A percentile compares a stretch with the other conserved stretches of the same genome.
phyloP scores from a whole-genome alignment of 23 red algal species.

The Gracilaria vermiculophylla region DNA sequence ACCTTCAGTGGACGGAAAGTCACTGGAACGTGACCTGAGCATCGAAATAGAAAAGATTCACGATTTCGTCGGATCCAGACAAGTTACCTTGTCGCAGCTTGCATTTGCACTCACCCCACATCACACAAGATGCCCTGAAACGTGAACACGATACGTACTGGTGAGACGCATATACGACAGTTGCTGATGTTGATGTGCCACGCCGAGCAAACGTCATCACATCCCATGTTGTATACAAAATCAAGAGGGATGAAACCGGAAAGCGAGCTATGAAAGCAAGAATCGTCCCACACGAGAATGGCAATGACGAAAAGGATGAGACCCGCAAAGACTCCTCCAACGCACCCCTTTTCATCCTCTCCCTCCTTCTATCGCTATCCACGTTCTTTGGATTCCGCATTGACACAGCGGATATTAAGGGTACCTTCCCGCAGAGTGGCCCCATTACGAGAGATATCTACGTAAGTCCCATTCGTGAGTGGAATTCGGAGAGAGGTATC shows the following conservation, averaged over 20 bases:
- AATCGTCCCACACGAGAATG: constrained; percentile 35
- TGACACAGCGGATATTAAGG: constrained; percentile 14
- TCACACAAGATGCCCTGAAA: constrained; percentile 3
- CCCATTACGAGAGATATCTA: constrained; percentile 28
- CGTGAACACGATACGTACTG: constrained; percentile 2
- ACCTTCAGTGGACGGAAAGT: neutral
- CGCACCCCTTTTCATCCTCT: neutral
- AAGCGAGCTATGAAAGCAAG: neutral
- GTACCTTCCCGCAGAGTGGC: constrained; percentile 10
- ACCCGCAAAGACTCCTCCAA: constrained; percentile 52
- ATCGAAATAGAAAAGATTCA: neutral
- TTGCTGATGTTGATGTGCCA: neutral
- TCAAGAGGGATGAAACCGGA: constrained; percentile 14
- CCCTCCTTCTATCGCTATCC: constrained; percentile 12
- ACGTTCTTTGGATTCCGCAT: constrained; percentile 15
- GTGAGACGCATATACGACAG: constrained; percentile 10
- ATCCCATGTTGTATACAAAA: constrained; percentile 46
- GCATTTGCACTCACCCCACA: neutral
- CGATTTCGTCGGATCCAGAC: neutral
- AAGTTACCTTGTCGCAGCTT: neutral
- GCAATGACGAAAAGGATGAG: constrained; percentile 25
- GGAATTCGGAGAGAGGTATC: neutral
- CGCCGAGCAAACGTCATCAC: neutral
- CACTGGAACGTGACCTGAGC: neutral
- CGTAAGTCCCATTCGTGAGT: constrained; percentile 11